Percentiles rank a stretch among this genome's conserved stretches.
phyloP scores from a whole-genome alignment of 768 basidiomycete species.

The Chalciporus chontae region DNA sequence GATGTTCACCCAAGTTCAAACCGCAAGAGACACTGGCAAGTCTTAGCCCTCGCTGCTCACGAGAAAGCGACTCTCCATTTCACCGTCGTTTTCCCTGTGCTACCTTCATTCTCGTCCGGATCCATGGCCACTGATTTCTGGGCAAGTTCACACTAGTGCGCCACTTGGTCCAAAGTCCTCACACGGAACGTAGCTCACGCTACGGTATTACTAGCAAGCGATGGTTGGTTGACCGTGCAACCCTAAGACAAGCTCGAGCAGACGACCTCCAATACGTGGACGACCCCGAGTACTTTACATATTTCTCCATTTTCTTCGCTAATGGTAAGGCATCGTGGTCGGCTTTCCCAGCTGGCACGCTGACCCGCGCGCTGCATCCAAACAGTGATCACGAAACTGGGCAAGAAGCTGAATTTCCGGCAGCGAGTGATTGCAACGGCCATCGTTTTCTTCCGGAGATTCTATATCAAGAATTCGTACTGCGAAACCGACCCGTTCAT shows the following conservation, averaged over 20 bases:
- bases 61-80: not conserved
- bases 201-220: slow-evolving; percentile 64
- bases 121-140: slow-evolving; percentile 89
- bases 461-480: slow-evolving; percentile 93
- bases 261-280: slow-evolving; percentile 80
- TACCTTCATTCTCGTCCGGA: not conserved
- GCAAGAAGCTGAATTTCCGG: slow-evolving; percentile 75
- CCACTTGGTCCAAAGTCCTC: slow-evolving; percentile 13
- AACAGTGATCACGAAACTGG: slow-evolving; percentile 80
- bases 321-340: slow-evolving; percentile 48
- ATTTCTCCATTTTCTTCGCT: slow-evolving; percentile 85
- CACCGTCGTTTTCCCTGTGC: not conserved
- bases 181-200: slow-evolving; percentile 13
- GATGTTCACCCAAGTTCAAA: too few species aligned
- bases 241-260: slow-evolving; percentile 66
- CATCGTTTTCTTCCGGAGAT: slow-evolving; percentile 92
- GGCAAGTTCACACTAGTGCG: slow-evolving; percentile 86
- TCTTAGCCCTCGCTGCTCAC: too few species aligned
- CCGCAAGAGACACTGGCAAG: too few species aligned
- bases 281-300: slow-evolving; percentile 71
- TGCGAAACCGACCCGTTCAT: slow-evolving; percentile 95
- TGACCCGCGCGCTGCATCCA: not conserved
- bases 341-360: not conserved
- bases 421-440: slow-evolving; percentile 94
- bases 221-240: slow-evolving; percentile 85